phyloP scores from a whole-genome alignment of 1,139 yeast species.

The Scheffersomyces insectosa region DNA sequence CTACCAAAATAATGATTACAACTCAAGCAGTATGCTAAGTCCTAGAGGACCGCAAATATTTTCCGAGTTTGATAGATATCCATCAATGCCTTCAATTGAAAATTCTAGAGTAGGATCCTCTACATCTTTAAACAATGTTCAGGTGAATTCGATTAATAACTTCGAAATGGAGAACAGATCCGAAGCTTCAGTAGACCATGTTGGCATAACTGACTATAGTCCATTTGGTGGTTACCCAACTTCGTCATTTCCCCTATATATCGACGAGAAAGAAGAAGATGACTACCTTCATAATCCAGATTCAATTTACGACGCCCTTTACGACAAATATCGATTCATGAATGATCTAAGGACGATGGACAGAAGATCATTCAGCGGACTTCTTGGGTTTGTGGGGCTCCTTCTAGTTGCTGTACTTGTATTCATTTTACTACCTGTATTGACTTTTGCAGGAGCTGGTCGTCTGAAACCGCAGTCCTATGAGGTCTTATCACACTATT shows the following conservation, averaged over 20 bases:
- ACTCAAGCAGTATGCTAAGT: not conserved
- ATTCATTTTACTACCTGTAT: constrained; percentile 70
- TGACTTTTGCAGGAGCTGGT: constrained; percentile 70
- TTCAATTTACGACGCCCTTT: constrained; percentile 81
- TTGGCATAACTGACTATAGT: constrained; percentile 41
- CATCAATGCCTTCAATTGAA: constrained; percentile 11
- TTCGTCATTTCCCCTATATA: constrained; percentile 75
- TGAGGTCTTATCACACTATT: constrained; percentile 55
- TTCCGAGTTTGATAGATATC: constrained; percentile 18
- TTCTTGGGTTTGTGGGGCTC: constrained; percentile 57
- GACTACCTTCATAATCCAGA: constrained; percentile 93
- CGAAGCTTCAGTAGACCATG: constrained; percentile 7
- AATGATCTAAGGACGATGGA: constrained; percentile 64
- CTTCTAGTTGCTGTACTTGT: constrained; percentile 61
- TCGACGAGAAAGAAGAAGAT: constrained; percentile 90
- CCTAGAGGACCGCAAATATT: constrained; percentile 9
- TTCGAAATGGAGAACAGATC: constrained; percentile 7
- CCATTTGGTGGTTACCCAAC: constrained; percentile 98
- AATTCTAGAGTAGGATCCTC: constrained; percentile 16
- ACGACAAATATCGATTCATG: constrained; percentile 62
- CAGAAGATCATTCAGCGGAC: constrained; percentile 56
- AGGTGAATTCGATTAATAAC: constrained; percentile 9
- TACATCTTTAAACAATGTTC: constrained; percentile 15
- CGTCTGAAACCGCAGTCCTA: constrained; percentile 31
- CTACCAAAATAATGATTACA: not conserved